Evolutionary conservation across 2,329 filamentous ascomycete genomes (phyloP).

Genomic region (Nigrospora oryzae): DNA sequence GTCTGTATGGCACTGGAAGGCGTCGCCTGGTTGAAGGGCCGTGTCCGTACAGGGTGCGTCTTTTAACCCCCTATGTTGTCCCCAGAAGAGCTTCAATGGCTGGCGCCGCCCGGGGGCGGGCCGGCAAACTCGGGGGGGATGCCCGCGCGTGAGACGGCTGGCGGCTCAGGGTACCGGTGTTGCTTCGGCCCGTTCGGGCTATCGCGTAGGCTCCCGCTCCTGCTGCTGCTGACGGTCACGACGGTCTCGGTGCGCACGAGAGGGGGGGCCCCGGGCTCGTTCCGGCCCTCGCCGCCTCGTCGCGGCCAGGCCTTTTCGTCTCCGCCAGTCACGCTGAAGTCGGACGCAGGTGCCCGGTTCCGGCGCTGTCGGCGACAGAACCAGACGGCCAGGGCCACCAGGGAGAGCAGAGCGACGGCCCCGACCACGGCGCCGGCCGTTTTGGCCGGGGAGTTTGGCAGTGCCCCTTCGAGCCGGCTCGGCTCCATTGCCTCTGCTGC

Average conservation of each 20-base stretch:
- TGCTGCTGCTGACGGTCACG: neutral
- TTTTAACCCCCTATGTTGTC: no score
- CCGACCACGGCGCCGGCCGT: neutral
- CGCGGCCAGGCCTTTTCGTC: neutral
- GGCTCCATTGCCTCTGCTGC: neutral
- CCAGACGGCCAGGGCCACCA: neutral
- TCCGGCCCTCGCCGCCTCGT: neutral
- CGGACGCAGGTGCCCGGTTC: neutral
- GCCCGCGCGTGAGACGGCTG: constrained; percentile 15
- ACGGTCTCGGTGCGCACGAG: neutral
- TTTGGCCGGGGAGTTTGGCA: neutral
- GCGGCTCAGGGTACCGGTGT: neutral
- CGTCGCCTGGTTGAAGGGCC: no score
- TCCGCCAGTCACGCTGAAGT: neutral
- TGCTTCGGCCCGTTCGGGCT: neutral
- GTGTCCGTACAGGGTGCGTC: no score
- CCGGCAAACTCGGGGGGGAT: constrained; percentile 57
- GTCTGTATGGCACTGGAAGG: no score
- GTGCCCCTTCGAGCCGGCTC: neutral
- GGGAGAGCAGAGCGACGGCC: neutral
- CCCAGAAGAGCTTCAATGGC: no score
- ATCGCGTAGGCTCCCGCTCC: neutral
- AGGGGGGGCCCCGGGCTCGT: neutral
- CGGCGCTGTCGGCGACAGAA: neutral
- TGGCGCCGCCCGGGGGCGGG: neutral